These are phyloP conservation scores for Saccharomycopsis olivae DNA, from an alignment of 805 yeast genomes.

Conservation along the genomic window DNA sequence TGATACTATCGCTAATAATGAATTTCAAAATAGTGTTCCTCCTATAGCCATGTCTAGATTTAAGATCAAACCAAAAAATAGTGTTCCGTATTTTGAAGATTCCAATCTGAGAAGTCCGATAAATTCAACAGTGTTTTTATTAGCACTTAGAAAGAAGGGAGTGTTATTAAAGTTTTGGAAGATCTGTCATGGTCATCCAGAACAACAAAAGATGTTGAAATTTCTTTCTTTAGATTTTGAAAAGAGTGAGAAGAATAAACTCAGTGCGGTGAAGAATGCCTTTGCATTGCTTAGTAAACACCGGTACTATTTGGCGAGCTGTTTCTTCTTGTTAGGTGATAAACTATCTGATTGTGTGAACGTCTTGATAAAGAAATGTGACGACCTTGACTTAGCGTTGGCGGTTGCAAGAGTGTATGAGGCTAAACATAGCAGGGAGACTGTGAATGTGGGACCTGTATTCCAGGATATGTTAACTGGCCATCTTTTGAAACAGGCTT, in stretches of 20 bases:
- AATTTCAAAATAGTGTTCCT: slow-evolving; percentile 42
- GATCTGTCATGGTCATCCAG: slow-evolving; percentile 63
- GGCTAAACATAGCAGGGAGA: slow-evolving; percentile 21
- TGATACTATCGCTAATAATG: slow-evolving; percentile 64
- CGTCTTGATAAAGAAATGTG: slow-evolving; percentile 56
- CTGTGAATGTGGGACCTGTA: slow-evolving; percentile 36
- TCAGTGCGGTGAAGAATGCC: slow-evolving; percentile 89
- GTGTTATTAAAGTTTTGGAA: slow-evolving; percentile 77
- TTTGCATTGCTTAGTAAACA: slow-evolving; percentile 85
- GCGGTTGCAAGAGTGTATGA: slow-evolving; percentile 73
- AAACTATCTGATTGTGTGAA: slow-evolving; percentile 67
- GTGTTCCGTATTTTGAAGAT: slow-evolving; percentile 9
- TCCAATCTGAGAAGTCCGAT: slow-evolving; percentile 55
- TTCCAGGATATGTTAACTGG: slow-evolving; percentile 38
- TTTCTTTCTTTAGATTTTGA: slow-evolving; percentile 70
- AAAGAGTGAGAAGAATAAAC: slow-evolving; percentile 60
- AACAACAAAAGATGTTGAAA: slow-evolving; percentile 70
- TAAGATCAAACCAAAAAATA: neutral
- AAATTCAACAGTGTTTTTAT: slow-evolving; percentile 57
- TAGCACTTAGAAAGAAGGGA: slow-evolving; percentile 71
- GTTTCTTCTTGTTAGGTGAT: slow-evolving; percentile 73
- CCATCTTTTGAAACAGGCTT: slow-evolving; percentile 45
- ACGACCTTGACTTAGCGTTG: slow-evolving; percentile 65
- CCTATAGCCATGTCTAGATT: neutral
- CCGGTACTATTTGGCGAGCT: slow-evolving; percentile 77